These are phyloP conservation scores for Cyberlindnera bimundalis DNA, from an alignment of 805 yeast genomes.

Conservation along the genomic window DNA sequence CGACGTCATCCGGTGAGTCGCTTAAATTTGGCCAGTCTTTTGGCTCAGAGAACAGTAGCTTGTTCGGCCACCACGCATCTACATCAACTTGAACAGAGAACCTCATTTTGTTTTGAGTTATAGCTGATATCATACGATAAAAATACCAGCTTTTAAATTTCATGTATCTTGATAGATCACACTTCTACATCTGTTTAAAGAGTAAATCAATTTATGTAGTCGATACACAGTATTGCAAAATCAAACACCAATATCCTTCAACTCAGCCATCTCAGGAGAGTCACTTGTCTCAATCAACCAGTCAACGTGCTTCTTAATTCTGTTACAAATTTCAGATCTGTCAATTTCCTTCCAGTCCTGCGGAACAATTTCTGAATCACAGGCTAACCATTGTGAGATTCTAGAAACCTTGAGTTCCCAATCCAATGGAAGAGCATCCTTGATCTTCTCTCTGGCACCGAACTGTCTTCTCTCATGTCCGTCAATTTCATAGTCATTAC, in stretches of 20 bases:
- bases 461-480: slow-evolving; percentile 28
- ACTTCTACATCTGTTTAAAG: no score
- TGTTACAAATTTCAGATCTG: slow-evolving; percentile 21
- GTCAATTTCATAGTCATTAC: slow-evolving; percentile 24
- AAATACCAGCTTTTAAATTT: no score
- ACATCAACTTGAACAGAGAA: no score
- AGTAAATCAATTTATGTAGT: no score
- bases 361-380: slow-evolving; percentile 27
- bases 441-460: slow-evolving; percentile 27
- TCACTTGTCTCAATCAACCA: slow-evolving; percentile 29
- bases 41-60: no score
- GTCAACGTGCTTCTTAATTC: slow-evolving; percentile 27
- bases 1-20: no score
- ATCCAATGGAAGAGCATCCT: slow-evolving; percentile 20
- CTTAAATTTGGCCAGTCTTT: no score
- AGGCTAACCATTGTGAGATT: slow-evolving; percentile 29
- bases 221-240: no score
- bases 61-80: no score
- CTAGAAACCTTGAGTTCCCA: slow-evolving; percentile 29
- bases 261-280: slow-evolving; percentile 26
- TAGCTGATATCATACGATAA: no score
- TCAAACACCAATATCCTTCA: slow-evolving; percentile 24
- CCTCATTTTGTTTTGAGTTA: no score
- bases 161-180: no score
- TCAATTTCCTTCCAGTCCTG: slow-evolving; percentile 25